Percentiles rank a stretch among this genome's conserved stretches.
Conservation (phyloP, 257 asterid species). For the Solanum infundibuliforme region DNA sequence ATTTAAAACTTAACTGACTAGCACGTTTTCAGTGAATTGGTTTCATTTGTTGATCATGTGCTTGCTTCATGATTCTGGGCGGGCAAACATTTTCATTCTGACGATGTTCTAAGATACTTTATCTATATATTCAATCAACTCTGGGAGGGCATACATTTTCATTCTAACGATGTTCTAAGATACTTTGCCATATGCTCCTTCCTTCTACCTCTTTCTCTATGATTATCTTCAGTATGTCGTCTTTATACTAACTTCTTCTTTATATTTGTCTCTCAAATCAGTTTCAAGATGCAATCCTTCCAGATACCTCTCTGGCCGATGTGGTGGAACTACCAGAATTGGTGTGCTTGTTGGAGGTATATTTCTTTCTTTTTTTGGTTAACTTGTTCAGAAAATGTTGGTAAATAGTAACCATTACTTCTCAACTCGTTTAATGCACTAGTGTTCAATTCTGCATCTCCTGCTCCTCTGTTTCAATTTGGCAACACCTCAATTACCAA, state of each 20-base stretch:
- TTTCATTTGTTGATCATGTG: not conserved
- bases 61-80: not conserved
- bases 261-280: constrained; percentile 16
- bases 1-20: not conserved
- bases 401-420: not conserved
- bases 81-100: not conserved
- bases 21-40: not conserved
- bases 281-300: constrained; percentile 30
- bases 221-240: not conserved
- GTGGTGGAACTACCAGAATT: constrained; percentile 31
- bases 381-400: not conserved
- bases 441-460: not conserved
- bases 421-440: not conserved
- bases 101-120: not conserved
- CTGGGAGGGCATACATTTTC: not conserved
- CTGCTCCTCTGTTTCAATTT: not conserved
- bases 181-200: not conserved
- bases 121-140: not conserved
- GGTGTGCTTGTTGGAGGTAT: constrained; percentile 71
- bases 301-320: constrained; percentile 26
- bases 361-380: not conserved
- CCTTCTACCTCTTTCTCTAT: not conserved
- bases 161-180: not conserved
- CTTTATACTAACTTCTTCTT: not conserved
- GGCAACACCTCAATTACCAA: not conserved